Evolutionary conservation across 768 basidiomycete genomes (phyloP), one percentile per base, ranked within the genome.

Genomic region (Xerocomus brunneocitrinus): DNA sequence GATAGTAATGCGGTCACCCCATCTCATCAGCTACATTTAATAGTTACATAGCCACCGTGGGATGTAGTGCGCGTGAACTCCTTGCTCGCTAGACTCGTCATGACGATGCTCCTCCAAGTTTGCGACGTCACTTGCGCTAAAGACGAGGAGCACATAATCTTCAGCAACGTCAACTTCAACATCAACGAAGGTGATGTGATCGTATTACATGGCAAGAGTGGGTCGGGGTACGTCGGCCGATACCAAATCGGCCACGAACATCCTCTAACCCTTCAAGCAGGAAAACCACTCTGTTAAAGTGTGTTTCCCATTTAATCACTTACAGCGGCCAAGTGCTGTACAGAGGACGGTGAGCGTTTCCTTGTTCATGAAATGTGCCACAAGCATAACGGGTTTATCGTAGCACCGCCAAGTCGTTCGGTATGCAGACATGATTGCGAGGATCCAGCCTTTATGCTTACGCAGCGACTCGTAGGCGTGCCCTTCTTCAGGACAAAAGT

Each of bases 231-330:
- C 46, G 73, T 54, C 45, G 27, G 10, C 31, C 19, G 35, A 22
- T 31, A 24, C 27, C 22, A 14, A 8, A 44, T 36, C 7, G 24
- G 14, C 32, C 19, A 38, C 4, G 27, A 8, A 32, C 8, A 9
- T 14, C 30, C 45, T 44, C 42, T 67, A n/a, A 57, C 53, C 50
- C 22, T 36, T 27, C 50, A 19, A 8, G 43, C 42, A 76, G 75
- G 47, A 88, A 87, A 66, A 83, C 85, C 1, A 92, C 91, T 0
- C 71, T 95, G 48, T 68, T 95, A 42, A 95, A 93, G 68, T 92
- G 89, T 62, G 75, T 95, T 24, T 83, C 91, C 28, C 87, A 94
- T 70, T 73, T 95, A 32, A 82, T 82, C 52, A 67, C 88, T 5
- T 89, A 90, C 63, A 71, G 76, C 8, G 86, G 92, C 2, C 74